Base-by-base conservation (phyloP, 139 green algal genomes). In the Tetraselmis chui region DNA sequence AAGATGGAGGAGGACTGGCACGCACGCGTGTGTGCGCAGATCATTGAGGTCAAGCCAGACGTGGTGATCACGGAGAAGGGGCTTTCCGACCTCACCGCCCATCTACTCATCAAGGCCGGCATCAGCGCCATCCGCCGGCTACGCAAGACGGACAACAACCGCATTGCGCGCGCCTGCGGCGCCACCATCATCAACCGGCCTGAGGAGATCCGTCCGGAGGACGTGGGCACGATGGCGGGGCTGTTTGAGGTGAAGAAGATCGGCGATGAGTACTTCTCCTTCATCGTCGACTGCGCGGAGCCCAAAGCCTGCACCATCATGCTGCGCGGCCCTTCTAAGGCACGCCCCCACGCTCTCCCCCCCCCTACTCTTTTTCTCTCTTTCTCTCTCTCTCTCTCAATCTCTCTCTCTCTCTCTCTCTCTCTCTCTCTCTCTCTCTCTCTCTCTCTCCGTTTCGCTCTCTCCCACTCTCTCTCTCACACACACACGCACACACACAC, bases 111-210 rank as follows among this genome's bases (percentile, higher is more conserved):
- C 58, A 97, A 97, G 82, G 92, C 94, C 1, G 93, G 93, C 88
- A 95, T 99, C 81, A 92, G 87, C 24, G 97, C 96, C 83, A 98
- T 99, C 87, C 90, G 97, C 29, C 91, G 97, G n/a, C 83, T 99
- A 83, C 90, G 97, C 74, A 99, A 99, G 87, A 99, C 97, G 2
- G 97, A 99, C 89, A 99, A 99, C 92, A 99, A 99, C 92, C 92
- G 96, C 83, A 96, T 99, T 31, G 96, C 96, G 0, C 89, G 96
- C 0, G 96, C 96, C 5, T 91, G 78, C 29, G 96, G 97, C 5
- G 97, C 97, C 11, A 99, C 97, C 59, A 99, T 99, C 80, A 94
- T 99, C 28, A 89, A 98, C 91, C 87, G 95, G 31, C 31, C 31
- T 2, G 76, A 79, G 76, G 76, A 79, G 76, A 79, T 79, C 76